phyloP scores from a whole-genome alignment of 2,329 filamentous ascomycete species.

The Colletotrichum sp. region DNA sequence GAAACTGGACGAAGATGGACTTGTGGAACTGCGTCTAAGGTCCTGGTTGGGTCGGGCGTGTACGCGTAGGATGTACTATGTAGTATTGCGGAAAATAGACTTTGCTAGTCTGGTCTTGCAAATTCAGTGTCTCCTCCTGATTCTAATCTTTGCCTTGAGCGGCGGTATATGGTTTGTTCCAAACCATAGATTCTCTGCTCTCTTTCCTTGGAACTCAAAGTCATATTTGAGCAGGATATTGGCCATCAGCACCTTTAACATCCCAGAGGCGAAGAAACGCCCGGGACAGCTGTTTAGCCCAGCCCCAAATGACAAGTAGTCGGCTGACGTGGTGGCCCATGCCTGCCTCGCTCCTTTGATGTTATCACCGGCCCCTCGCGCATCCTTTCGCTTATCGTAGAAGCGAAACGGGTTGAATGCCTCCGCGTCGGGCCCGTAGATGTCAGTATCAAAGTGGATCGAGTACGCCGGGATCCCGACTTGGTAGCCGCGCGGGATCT shows the following conservation, averaged over 20 bases:
- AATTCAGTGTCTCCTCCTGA: neutral
- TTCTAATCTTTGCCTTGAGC: neutral
- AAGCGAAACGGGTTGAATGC: slow-evolving; percentile 33
- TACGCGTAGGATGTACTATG: neutral
- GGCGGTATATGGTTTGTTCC: neutral
- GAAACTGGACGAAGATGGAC: neutral
- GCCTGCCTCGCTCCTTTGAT: slow-evolving; percentile 29
- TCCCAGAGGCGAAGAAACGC: neutral
- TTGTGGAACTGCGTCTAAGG: neutral
- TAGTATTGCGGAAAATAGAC: neutral
- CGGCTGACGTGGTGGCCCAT: slow-evolving; percentile 35
- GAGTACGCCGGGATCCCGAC: slow-evolving; percentile 34
- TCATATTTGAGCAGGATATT: neutral
- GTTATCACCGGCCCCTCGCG: slow-evolving; percentile 23
- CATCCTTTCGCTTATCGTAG: slow-evolving; percentile 23
- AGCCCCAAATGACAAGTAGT: slow-evolving; percentile 39
- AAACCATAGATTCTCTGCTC: neutral
- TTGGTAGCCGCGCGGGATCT: slow-evolving; percentile 31
- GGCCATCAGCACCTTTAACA: neutral
- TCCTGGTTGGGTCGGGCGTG: neutral
- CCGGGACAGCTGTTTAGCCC: neutral
- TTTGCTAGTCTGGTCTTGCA: neutral
- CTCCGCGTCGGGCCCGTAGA: slow-evolving; percentile 25
- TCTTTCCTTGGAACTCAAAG: neutral
- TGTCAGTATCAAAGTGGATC: slow-evolving; percentile 28